Evolutionary conservation across 2,329 filamentous ascomycete genomes (phyloP).

Genomic region (Penicillium frequentans): DNA sequence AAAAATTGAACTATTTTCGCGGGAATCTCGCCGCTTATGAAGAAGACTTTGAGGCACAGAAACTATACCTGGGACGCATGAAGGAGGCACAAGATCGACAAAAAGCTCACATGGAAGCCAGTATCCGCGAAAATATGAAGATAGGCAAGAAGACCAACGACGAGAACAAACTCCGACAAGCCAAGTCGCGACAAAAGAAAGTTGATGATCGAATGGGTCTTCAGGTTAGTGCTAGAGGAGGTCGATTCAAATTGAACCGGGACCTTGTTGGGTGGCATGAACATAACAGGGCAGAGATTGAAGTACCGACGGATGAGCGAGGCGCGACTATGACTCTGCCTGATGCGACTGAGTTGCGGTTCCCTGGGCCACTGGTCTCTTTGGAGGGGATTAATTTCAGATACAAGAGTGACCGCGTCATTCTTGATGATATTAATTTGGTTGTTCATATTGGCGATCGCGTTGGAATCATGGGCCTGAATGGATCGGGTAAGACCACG

Average conservation of each 20-base stretch:
- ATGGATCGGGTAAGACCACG: constrained; percentile 80
- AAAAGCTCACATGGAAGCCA: constrained; percentile 76
- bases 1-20: constrained; percentile 70
- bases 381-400: constrained; percentile 68
- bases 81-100: constrained; percentile 81
- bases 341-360: constrained; percentile 67
- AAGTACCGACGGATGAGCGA: constrained; percentile 64
- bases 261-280: constrained; percentile 66
- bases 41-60: constrained; percentile 62
- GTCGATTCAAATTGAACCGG: constrained; percentile 76
- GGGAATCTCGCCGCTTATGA: constrained; percentile 75
- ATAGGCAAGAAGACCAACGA: constrained; percentile 76
- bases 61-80: constrained; percentile 69
- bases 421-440: constrained; percentile 65
- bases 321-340: constrained; percentile 60
- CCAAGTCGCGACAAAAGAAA: constrained; percentile 80
- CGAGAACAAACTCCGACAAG: constrained; percentile 82
- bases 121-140: constrained; percentile 71
- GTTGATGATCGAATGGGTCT: constrained; percentile 79
- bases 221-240: constrained; percentile 69
- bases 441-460: constrained; percentile 72
- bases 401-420: constrained; percentile 53
- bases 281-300: constrained; percentile 65
- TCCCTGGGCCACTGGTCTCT: constrained; percentile 71
- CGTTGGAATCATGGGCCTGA: constrained; percentile 74